Conservation (phyloP, 2,329 filamentous ascomycete genomes). For the Hypomyces perniciosus region DNA sequence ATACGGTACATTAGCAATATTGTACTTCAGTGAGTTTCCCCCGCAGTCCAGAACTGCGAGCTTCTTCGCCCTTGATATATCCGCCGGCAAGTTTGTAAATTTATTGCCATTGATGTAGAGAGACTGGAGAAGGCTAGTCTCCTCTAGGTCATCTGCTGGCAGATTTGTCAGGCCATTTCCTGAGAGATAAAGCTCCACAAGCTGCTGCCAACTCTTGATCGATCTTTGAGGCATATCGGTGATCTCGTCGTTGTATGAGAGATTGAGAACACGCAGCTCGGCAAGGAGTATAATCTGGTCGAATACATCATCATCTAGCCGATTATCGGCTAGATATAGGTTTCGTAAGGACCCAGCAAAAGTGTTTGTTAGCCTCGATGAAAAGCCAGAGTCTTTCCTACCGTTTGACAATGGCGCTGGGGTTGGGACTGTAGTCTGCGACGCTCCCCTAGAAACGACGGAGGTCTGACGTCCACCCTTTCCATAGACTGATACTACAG, state of each 20-base stretch:
- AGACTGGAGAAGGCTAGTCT: conserved; percentile 78
- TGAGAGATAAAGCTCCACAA: conserved; percentile 89
- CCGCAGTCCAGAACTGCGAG: conserved; percentile 89
- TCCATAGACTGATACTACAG: conserved; percentile 73
- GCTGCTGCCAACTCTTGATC: conserved; percentile 81
- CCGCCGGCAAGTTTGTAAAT: conserved; percentile 92
- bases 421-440: conserved; percentile 40
- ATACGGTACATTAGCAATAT: conserved; percentile 97
- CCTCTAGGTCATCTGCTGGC: conserved; percentile 89
- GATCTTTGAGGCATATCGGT: conserved; percentile 87
- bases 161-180: conserved; percentile 90
- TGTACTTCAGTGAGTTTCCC: conserved; percentile 94
- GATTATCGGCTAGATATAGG: conserved; percentile 86
- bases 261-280: conserved; percentile 81
- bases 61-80: conserved; percentile 89
- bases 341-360: conserved; percentile 83
- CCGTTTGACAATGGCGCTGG: conserved; percentile 47
- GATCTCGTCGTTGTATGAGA: conserved; percentile 85
- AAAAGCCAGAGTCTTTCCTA: conserved; percentile 86
- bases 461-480: conserved; percentile 82
- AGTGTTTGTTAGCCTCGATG: conserved; percentile 72
- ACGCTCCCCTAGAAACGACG: conserved; percentile 60
- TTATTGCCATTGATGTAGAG: conserved; percentile 97
- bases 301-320: conserved; percentile 90
- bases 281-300: conserved; percentile 78